A percentile compares a stretch with the other conserved stretches of the same genome.
phyloP scores from a whole-genome alignment of 306 rosid genomes.

The Corylus americana region DNA sequence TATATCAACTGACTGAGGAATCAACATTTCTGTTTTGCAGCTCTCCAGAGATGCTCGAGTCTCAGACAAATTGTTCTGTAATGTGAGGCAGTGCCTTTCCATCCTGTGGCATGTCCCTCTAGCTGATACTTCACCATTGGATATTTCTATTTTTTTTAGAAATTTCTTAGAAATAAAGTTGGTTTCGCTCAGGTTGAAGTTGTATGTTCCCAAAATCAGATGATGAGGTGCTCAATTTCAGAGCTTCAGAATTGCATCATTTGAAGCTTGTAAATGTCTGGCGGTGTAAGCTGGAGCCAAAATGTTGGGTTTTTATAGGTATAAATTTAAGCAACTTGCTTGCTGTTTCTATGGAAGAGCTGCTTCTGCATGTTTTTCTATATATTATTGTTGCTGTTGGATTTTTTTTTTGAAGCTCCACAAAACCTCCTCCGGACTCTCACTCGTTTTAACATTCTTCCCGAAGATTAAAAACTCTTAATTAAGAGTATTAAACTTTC shows the following conservation, averaged over 20 bases:
- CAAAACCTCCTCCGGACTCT: too few relatives aligned
- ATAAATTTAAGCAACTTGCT: neutral
- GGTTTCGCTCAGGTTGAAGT: neutral
- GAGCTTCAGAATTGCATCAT: slow-evolving; percentile 6
- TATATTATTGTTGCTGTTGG: too few relatives aligned
- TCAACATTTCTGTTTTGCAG: slow-evolving; percentile 48
- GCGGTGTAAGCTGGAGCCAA: neutral
- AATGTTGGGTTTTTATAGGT: neutral
- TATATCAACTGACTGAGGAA: slow-evolving; percentile 20
- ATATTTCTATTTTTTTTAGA: neutral
- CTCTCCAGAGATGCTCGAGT: slow-evolving; percentile 79
- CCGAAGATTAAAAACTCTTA: too few relatives aligned
- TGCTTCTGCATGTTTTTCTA: too few relatives aligned
- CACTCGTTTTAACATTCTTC: too few relatives aligned
- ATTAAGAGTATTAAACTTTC: too few relatives aligned
- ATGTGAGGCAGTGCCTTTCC: slow-evolving; percentile 57
- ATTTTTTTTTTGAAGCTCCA: too few relatives aligned
- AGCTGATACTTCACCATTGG: slow-evolving; percentile 7
- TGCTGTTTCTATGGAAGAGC: neutral
- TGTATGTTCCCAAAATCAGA: neutral
- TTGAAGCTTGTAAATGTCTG: slow-evolving; percentile 15
- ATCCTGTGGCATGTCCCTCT: slow-evolving; percentile 13
- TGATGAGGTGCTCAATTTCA: slow-evolving; percentile 3
- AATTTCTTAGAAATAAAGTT: slow-evolving; percentile 27
- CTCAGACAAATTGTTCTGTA: slow-evolving; percentile 70